phyloP scores from a whole-genome alignment of 164 flowering plant genomes.

The Amborella trichopoda region DNA sequence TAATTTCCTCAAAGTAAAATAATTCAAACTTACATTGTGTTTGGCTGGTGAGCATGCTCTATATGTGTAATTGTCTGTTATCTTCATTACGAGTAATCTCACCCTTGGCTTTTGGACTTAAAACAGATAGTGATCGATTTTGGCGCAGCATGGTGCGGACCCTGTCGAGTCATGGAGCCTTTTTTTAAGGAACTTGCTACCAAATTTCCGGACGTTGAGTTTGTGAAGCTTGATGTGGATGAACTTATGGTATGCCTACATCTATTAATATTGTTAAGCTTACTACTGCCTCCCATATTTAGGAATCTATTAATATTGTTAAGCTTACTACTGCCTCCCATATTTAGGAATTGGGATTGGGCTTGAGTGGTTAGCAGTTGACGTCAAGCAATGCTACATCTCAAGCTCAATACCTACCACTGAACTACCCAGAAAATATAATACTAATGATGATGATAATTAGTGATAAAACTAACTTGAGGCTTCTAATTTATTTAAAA shows the following conservation, averaged over 20 bases:
- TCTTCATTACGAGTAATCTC: not conserved
- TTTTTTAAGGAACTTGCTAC: constrained; percentile 26
- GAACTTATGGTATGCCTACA: constrained; percentile 23
- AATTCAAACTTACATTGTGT: not conserved
- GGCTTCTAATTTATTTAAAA: not conserved
- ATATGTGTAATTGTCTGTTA: not conserved
- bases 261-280: not conserved
- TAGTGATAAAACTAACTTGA: not conserved
- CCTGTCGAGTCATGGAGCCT: constrained; percentile 50
- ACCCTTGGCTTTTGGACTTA: no score
- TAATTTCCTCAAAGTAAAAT: not conserved
- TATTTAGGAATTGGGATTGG: not conserved
- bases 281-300: not conserved
- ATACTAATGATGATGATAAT: no score
- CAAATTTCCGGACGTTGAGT: constrained; percentile 35
- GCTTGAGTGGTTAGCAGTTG: not conserved
- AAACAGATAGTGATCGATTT: constrained; percentile 55
- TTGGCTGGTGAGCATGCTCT: not conserved
- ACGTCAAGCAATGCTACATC: no score
- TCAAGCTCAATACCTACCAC: no score
- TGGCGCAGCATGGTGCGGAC: constrained; percentile 67
- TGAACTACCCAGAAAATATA: no score
- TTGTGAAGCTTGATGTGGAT: constrained; percentile 65
- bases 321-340: not conserved
- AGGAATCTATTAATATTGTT: not conserved